Conservation (phyloP, 176 grass and related monocot species). For the Puccinellia tenuiflora region DNA sequence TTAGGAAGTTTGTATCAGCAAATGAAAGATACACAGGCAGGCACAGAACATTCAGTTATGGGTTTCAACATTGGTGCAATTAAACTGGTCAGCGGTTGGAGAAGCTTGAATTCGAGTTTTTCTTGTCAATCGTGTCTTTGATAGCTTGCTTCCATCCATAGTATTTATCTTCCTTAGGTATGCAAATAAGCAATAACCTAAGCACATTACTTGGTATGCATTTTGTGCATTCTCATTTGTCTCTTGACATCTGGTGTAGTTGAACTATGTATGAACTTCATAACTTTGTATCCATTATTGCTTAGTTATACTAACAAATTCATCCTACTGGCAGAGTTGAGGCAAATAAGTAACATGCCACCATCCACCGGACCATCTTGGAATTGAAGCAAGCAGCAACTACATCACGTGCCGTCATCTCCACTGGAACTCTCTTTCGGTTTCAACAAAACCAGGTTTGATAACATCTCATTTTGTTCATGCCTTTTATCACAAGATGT, state of each 20-base stretch:
- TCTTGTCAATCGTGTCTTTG: background rate
- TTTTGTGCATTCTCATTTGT: background rate
- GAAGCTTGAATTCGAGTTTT: background rate
- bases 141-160: background rate
- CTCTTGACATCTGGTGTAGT: background rate
- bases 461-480: background rate
- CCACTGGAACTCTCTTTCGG: background rate
- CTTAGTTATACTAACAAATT: constrained; percentile 1
- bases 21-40: constrained; percentile 33
- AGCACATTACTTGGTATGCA: background rate
- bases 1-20: constrained; percentile 50
- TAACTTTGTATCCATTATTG: background rate
- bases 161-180: constrained; percentile 1
- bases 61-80: background rate
- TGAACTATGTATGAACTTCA: background rate
- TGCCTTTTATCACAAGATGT: background rate
- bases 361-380: background rate
- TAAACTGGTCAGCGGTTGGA: background rate
- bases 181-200: background rate
- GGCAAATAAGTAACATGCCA: background rate
- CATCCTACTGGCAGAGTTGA: background rate
- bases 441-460: background rate
- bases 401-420: background rate
- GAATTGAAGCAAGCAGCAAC: background rate
- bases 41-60: background rate